These are phyloP conservation scores for Colletotrichum sp. DNA, from an alignment of 2,329 filamentous ascomycete species.

Conservation along the genomic window DNA sequence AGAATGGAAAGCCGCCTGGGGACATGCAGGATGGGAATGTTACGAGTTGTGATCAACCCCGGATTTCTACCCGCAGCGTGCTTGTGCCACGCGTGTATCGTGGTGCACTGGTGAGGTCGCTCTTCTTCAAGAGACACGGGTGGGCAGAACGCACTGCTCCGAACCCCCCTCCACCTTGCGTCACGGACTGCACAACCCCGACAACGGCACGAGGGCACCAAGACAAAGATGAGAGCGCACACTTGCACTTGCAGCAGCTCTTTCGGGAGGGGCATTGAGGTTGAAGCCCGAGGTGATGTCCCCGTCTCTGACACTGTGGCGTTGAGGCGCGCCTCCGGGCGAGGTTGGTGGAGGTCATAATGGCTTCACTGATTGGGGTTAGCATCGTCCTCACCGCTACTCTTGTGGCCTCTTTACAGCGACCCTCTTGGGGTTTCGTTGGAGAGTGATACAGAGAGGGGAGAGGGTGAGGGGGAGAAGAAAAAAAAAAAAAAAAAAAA, in stretches of 20 bases:
- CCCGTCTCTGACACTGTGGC: constrained; percentile 10
- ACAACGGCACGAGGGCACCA: background rate
- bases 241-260: background rate
- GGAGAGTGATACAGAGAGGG: background rate
- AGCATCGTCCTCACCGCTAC: constrained; percentile 25
- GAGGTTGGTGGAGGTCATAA: constrained; percentile 16
- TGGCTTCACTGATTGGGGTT: constrained; percentile 21
- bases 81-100: background rate
- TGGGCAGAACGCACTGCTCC: background rate
- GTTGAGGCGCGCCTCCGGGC: constrained; percentile 14
- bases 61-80: constrained; percentile 8
- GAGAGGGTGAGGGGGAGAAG: background rate
- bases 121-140: background rate
- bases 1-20: background rate
- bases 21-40: background rate
- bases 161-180: background rate
- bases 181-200: background rate
- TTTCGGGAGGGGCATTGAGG: background rate
- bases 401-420: constrained; percentile 23
- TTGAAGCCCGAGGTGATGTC: background rate
- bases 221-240: background rate
- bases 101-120: background rate
- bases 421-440: constrained; percentile 15
- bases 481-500: background rate
- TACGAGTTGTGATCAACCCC: background rate